Evolutionary conservation across 768 basidiomycete species (phyloP).

Genomic region (Boletus sensibilis): DNA sequence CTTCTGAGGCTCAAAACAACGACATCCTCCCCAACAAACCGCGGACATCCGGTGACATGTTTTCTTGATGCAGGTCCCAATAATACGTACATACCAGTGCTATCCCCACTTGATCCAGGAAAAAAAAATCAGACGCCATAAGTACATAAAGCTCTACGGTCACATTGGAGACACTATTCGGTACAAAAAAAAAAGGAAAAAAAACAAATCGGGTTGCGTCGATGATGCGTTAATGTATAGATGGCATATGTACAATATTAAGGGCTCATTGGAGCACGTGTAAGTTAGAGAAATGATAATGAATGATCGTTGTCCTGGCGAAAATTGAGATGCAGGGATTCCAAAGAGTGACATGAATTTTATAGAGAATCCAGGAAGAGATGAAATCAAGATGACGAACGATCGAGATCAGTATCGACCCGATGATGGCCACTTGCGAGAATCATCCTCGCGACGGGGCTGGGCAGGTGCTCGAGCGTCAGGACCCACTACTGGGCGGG

Average conservation of each 20-base stretch:
- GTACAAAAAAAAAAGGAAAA: constrained; percentile 23
- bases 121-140: constrained; percentile 13
- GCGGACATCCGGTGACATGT: constrained; percentile 29
- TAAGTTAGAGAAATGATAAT: constrained; percentile 36
- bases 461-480: constrained; percentile 25
- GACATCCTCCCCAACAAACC: constrained; percentile 18
- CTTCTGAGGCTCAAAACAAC: constrained; percentile 6
- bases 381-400: constrained; percentile 35
- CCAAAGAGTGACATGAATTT: constrained; percentile 35
- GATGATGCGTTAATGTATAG: constrained; percentile 31
- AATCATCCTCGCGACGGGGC: constrained; percentile 48
- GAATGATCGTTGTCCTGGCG: constrained; percentile 37
- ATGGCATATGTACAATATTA: constrained; percentile 38
- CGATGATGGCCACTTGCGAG: constrained; percentile 48
- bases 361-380: constrained; percentile 34
- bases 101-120: constrained; percentile 23
- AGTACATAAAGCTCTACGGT: constrained; percentile 32
- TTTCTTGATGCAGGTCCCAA: constrained; percentile 1
- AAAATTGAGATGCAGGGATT: constrained; percentile 35
- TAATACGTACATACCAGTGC: constrained; percentile 13
- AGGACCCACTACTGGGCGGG: constrained; percentile 35
- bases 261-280: constrained; percentile 31
- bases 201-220: constrained; percentile 24
- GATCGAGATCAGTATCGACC: constrained; percentile 45
- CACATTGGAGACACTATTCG: constrained; percentile 23